phyloP scores from a whole-genome alignment of 192 early-diverging fungal species.

The Spizellomyces sp. region DNA sequence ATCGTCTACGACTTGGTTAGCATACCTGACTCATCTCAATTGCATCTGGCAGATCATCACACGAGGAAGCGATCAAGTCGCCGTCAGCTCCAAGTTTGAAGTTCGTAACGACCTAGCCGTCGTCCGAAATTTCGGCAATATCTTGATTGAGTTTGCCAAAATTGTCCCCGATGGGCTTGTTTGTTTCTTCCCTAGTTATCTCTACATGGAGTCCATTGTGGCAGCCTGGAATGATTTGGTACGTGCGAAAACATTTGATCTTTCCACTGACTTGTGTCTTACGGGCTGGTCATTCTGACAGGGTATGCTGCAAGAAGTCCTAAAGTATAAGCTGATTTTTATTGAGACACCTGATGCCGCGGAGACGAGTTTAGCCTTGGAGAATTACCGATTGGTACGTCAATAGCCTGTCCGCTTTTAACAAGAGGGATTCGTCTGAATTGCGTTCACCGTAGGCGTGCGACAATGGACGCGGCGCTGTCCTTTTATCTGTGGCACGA shows the following conservation, averaged over 20 bases:
- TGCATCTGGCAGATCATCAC: slow-evolving; percentile 71
- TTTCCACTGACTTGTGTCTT: neutral
- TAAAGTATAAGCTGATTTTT: slow-evolving; percentile 98
- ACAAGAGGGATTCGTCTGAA: neutral
- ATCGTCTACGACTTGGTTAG: neutral
- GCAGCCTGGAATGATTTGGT: slow-evolving; percentile 98
- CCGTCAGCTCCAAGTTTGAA: slow-evolving; percentile 96
- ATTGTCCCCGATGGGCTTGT: slow-evolving; percentile 97
- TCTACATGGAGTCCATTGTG: slow-evolving; percentile 99
- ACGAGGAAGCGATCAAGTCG: slow-evolving; percentile 97
- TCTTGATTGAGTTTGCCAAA: slow-evolving; percentile 91
- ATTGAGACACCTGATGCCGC: slow-evolving; percentile 99
- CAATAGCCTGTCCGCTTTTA: neutral
- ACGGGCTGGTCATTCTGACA: slow-evolving; percentile 25
- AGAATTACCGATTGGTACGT: slow-evolving; percentile 79
- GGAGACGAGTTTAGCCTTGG: slow-evolving; percentile 92
- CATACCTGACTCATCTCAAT: no score
- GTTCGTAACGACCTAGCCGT: slow-evolving; percentile 98
- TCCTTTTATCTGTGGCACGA: slow-evolving; percentile 94
- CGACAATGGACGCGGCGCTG: slow-evolving; percentile 97
- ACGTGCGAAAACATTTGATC: slow-evolving; percentile 3
- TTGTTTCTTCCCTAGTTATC: slow-evolving; percentile 97
- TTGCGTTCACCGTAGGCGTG: slow-evolving; percentile 63
- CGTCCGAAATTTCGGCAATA: slow-evolving; percentile 97
- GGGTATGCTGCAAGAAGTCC: slow-evolving; percentile 91